Evolutionary conservation across 768 basidiomycete species (phyloP).

Genomic region (Boletus insuetus): DNA sequence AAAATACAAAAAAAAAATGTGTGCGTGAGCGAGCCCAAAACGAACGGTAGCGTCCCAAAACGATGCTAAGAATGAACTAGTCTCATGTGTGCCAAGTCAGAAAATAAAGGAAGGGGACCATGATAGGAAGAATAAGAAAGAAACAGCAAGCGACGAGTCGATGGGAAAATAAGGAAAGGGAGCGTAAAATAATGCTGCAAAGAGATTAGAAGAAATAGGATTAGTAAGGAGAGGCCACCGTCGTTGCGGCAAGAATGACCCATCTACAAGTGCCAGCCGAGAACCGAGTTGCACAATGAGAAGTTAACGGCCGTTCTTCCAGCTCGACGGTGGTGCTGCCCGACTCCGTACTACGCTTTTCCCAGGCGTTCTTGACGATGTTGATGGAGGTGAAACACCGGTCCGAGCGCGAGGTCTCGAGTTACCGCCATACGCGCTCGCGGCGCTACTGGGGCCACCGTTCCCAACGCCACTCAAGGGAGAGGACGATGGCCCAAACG

Average conservation of each 20-base stretch:
- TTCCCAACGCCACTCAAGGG: neutral
- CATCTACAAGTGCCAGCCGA: neutral
- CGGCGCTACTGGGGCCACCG: constrained; percentile 11
- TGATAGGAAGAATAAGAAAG: neutral
- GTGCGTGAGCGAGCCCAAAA: neutral
- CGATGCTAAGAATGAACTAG: constrained; percentile 9
- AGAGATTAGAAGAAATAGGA: constrained; percentile 11
- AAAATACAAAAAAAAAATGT: neutral
- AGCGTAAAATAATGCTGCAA: constrained; percentile 1
- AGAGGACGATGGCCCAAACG: constrained; percentile 43
- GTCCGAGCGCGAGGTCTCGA: constrained; percentile 36
- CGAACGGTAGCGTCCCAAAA: constrained; percentile 13
- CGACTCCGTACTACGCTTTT: constrained; percentile 24
- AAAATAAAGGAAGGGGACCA: neutral
- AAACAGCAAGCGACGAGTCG: constrained; percentile 2
- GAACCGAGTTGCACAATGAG: neutral
- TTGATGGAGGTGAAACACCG: constrained; percentile 22
- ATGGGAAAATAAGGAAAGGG: constrained; percentile 12
- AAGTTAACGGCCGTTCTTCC: constrained; percentile 40
- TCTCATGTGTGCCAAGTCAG: neutral
- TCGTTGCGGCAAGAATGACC: neutral
- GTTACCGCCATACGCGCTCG: constrained; percentile 20
- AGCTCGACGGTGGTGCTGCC: constrained; percentile 60
- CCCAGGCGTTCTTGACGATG: constrained; percentile 17
- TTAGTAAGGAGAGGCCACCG: constrained; percentile 5